These are phyloP conservation scores for Epicoccum sorghinum DNA, from an alignment of 2,329 filamentous ascomycete genomes.

Conservation along the genomic window DNA sequence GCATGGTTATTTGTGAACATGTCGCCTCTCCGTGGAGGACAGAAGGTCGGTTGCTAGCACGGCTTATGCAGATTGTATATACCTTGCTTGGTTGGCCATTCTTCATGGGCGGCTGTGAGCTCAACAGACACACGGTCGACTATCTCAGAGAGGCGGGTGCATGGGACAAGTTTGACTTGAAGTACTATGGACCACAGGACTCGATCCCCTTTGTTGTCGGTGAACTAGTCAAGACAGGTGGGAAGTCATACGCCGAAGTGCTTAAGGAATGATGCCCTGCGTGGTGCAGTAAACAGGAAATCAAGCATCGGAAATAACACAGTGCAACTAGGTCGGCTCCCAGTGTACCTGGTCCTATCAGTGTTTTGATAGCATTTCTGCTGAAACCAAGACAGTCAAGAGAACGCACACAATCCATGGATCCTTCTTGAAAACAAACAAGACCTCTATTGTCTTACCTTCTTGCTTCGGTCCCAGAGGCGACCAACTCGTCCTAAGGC, in stretches of 20 bases:
- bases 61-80: slow-evolving; percentile 55
- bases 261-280: slow-evolving; percentile 18
- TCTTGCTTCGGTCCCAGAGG: too few relatives aligned
- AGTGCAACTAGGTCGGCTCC: too few relatives aligned
- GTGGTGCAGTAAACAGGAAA: too few relatives aligned
- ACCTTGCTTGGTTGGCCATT: slow-evolving; percentile 57
- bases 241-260: slow-evolving; percentile 29
- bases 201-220: slow-evolving; percentile 47
- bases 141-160: slow-evolving; percentile 53
- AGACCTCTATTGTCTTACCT: too few relatives aligned
- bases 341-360: too few relatives aligned
- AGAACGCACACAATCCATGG: too few relatives aligned
- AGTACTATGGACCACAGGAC: slow-evolving; percentile 41
- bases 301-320: too few relatives aligned
- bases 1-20: slow-evolving; percentile 63
- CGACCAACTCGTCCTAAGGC: too few relatives aligned
- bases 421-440: too few relatives aligned
- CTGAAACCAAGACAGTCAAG: too few relatives aligned
- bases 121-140: slow-evolving; percentile 57
- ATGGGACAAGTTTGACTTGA: slow-evolving; percentile 58
- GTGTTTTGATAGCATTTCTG: too few relatives aligned
- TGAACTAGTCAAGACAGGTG: slow-evolving; percentile 42
- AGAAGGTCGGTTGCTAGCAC: slow-evolving; percentile 53
- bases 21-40: slow-evolving; percentile 58
- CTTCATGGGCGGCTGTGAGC: slow-evolving; percentile 58